Base-by-base conservation (phyloP, 2,329 filamentous ascomycete species). In the Chrysoporthe austroafricana region DNA sequence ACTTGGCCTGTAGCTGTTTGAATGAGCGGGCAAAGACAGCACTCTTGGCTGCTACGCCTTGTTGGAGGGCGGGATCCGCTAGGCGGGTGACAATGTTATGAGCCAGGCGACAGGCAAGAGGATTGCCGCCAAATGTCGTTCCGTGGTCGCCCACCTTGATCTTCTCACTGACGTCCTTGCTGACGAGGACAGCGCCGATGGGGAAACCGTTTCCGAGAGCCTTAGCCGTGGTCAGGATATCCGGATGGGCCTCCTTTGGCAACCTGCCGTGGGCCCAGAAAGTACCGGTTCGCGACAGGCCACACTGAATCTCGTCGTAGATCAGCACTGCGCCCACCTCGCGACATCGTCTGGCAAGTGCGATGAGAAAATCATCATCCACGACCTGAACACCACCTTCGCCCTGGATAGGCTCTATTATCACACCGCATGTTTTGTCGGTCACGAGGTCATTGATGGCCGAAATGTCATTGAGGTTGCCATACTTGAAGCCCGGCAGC, bases 291-390 rank as follows among this genome's bases (percentile, higher is more conserved):
- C 96, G 90, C 36, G 90, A 89, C 44, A 99, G 84, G 64, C 96
- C 96, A 78, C 94, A 97, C 80, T 99, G 96, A 71, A 99, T 99
- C 83, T 99, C 96, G 75, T 99, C 96, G 78, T 96, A 95, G 76
- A 97, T 91, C 67, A 99, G 83, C 3, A 98, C 88, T 1, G 95
- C 94, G 63, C 93, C 93, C 43, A 97, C 93, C 73, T 93, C 90
- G 66, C 90, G 90, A 79, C 94, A 97, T 68, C 94, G 88, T 76
- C 86, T 87, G 68, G 93, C 93, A n/a, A 99, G 86, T 0, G 93
- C 91, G 34, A 89, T 78, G 34, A 99, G 85, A 79, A 98, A 99
- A 72, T 93, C 92, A 3, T 91, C 88, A 0, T 86, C 90, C 3
- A 93, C 96, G 13, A 92, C 89, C 73, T 95, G 91, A 63, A 99